Evolutionary conservation across 2,329 filamentous ascomycete genomes (phyloP).

Genomic region (Fusarium mundagurra): DNA sequence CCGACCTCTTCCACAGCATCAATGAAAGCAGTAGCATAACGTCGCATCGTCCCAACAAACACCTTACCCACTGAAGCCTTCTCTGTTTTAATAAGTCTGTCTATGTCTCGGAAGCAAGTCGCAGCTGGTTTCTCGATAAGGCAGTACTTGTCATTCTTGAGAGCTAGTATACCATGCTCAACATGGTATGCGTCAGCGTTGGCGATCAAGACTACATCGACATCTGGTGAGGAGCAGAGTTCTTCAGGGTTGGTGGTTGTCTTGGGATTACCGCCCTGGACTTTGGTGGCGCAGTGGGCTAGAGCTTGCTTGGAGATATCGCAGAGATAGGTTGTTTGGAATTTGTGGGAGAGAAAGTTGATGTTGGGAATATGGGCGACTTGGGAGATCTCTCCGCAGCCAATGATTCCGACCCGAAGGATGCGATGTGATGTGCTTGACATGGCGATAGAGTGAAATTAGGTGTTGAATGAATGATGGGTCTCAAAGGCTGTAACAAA

Average conservation of each 20-base stretch:
- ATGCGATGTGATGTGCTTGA: background rate
- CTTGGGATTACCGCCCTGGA: constrained; percentile 35
- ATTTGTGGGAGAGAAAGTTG: constrained; percentile 55
- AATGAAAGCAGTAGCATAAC: constrained; percentile 66
- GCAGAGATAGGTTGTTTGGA: constrained; percentile 59
- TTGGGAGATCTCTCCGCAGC: constrained; percentile 46
- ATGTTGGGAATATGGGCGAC: constrained; percentile 64
- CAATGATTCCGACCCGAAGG: background rate
- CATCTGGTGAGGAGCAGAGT: constrained; percentile 53
- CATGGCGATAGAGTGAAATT: background rate
- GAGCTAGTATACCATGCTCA: constrained; percentile 59
- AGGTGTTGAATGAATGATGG: accelerated
- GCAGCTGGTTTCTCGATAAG: constrained; percentile 70
- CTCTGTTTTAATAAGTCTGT: constrained; percentile 61
- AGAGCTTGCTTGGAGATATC: constrained; percentile 55
- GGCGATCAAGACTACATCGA: constrained; percentile 64
- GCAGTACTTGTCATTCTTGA: constrained; percentile 64
- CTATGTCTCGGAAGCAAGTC: constrained; percentile 56
- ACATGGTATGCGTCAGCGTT: constrained; percentile 65
- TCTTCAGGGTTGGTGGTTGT: constrained; percentile 52
- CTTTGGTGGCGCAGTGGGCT: constrained; percentile 38
- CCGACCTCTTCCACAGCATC: constrained; percentile 65
- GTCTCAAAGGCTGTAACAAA: background rate
- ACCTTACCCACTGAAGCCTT: constrained; percentile 53
- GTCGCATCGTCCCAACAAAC: constrained; percentile 69